Conservation (phyloP, 352 stramenopile species). For the Phytopythium chamaehyphon region DNA sequence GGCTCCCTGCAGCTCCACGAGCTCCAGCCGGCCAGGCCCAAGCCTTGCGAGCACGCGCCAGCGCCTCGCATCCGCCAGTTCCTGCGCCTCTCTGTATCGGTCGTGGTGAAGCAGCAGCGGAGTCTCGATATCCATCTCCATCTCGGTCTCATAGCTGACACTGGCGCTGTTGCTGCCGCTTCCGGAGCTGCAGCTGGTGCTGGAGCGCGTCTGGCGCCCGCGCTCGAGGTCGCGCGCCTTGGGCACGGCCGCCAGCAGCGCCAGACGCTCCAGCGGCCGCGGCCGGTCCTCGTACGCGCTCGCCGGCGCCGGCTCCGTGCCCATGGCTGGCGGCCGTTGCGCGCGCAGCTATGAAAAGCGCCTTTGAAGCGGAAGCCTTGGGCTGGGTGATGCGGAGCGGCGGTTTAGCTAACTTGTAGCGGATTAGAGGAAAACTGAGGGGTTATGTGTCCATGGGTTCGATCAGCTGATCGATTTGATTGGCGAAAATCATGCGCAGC, state of each 20-base stretch:
- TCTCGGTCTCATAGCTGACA: too few species aligned
- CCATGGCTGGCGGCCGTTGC: slow-evolving; percentile 11
- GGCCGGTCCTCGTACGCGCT: slow-evolving; percentile 19
- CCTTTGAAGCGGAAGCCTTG: too few species aligned
- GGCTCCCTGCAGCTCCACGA: slow-evolving; percentile 50
- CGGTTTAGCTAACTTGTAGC: not conserved
- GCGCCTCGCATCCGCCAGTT: too few species aligned
- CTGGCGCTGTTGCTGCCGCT: not conserved
- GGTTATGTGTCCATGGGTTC: not conserved
- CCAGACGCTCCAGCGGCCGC: slow-evolving; percentile 18
- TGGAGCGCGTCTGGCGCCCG: too few species aligned
- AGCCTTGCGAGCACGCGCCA: not conserved
- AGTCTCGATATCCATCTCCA: too few species aligned
- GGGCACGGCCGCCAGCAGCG: slow-evolving; percentile 22
- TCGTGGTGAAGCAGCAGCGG: too few species aligned
- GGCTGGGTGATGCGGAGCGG: not conserved
- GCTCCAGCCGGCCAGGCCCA: slow-evolving; percentile 13
- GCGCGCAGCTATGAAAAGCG: not conserved
- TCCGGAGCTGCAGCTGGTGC: too few species aligned
- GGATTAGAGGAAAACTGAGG: not conserved
- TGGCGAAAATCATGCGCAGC: too few species aligned
- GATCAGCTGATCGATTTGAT: not conserved
- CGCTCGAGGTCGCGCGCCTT: slow-evolving; percentile 3
- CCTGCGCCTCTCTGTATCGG: too few species aligned
- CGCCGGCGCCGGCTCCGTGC: slow-evolving; percentile 14